Evolutionary conservation across 345 rosid genomes (phyloP), one percentile per base, ranked within the genome.

Genomic region (Camelina hispida): DNA sequence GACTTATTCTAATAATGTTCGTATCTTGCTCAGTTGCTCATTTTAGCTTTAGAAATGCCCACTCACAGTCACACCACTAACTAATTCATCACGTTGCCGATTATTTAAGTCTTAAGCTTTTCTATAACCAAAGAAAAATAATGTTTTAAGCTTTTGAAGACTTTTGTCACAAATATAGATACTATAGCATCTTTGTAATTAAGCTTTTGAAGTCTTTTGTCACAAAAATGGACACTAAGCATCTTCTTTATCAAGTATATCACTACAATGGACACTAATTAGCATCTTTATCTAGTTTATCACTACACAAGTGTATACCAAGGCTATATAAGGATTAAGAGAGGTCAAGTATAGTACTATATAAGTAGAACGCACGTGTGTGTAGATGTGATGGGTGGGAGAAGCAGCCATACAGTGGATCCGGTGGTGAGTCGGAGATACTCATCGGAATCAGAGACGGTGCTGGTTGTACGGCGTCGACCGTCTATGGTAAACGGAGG

Each of bases 401-500:
- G 58, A 69, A 69, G 50, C 40, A 69, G 80, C 72, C 74, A 63
- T 32, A 14, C 75, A 4, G 40, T 54, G 66, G 34, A 23, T 60
- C 38, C 91, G 7, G 73, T 89, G 11, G 81, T 91, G 35, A 87
- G 93, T 74, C 84, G 83, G 74, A 47, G 85, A 18, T 88, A 88
- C 44, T 85, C 97, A 51, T 82, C 81, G 34, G 74, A 83, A 8
- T 62, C 89, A 11, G 85, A 85, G 84, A 83, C 34, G 25, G 82
- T 77, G 30, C 84, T 93, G 6, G 87, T 83, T 17, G 91, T 93
- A 25, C 62, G 98, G 62, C 76, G 83, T 71, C 79, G 98, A 82
- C 97, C 97, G 0, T 87, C 74, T 0, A 80, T 79, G 18, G 84
- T 84, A 52, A 84, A 72, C 6, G 96, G 98, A 0, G 98, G 97